Evolutionary conservation across 257 asterid genomes (phyloP), one percentile per base, ranked within the genome.

Genomic region (Plantago major): DNA sequence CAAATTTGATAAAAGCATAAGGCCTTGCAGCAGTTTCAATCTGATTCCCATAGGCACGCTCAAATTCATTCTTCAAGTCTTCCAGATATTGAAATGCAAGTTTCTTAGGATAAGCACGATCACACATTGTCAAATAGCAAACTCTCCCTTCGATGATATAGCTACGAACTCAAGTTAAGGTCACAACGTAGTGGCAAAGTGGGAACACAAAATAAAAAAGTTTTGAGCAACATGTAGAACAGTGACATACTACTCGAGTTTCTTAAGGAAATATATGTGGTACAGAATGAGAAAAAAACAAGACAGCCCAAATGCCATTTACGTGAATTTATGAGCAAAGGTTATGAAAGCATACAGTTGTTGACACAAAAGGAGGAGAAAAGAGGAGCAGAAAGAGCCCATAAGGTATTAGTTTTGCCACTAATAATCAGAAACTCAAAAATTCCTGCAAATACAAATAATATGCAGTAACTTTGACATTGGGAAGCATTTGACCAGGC

Each of bases 1-100:
- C 96, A 77, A 91, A 91, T 74, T 91, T 88, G 71, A 91, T 91
- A 67, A 91, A 91, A 58, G 96, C 96, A 77, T 91, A 91, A 13
- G 98, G 98, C 69, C 98, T 88, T 58, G 95, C 98, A 69, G 96
- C 98, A 62, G 98, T 91, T 81, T 91, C 98, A 40, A 79, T 84
- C 86, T 88, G 96, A 77, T 77, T 84, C 60, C 85, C 94, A 67
- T 86, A 86, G 47, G 79, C 77, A 60, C 80, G 88, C 79, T 86
- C 98, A 72, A 91, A 91, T 77, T 91, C 98, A 73, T 75, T 91
- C 87, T 82, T 88, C 18, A 91, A 86, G 78, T 88, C 98, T 81
- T 91, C 98, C 63, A 91, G 83, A 75, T 91, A 91, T 69, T 91
- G 98, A 68, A 81, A 91, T 48, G 96, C 75, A 46, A 91, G 98